phyloP scores from a whole-genome alignment of 768 basidiomycete genomes.

The Russula griseocarnosa region DNA sequence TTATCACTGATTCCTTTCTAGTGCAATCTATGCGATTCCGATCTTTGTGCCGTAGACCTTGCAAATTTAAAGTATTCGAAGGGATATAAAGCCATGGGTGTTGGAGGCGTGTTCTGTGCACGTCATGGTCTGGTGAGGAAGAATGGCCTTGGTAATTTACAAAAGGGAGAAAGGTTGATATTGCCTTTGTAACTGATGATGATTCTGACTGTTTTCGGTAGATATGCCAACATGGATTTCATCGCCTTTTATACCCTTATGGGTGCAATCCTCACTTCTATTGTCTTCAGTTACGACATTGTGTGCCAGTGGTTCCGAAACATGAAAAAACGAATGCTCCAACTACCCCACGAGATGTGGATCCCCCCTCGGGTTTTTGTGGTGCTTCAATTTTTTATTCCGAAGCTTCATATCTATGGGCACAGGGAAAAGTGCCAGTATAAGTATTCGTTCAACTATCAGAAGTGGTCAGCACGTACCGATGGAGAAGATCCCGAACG shows the following conservation, averaged over 20 bases:
- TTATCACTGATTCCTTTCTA: neutral
- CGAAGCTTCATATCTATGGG: neutral
- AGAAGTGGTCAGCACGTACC: neutral
- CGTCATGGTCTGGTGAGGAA: neutral
- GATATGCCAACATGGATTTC: neutral
- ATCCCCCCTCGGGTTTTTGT: neutral
- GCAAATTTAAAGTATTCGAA: conserved; percentile 1
- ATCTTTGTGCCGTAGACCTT: neutral
- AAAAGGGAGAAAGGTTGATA: conserved; percentile 4
- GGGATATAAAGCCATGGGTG: neutral
- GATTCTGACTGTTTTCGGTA: neutral
- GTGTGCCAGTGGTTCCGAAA: neutral
- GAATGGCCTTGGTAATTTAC: neutral
- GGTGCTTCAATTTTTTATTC: neutral
- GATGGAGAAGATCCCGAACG: neutral
- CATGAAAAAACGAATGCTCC: neutral
- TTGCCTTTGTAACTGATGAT: neutral
- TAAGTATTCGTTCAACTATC: conserved; percentile 1
- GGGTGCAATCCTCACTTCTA: neutral
- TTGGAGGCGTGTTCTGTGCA: neutral
- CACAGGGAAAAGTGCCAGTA: conserved; percentile 6
- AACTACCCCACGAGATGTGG: neutral
- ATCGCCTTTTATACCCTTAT: neutral
- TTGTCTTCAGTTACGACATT: neutral
- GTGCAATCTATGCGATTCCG: neutral